Conservation (phyloP, 1,284 basidiomycete species). For the Moesziomyces sp. region DNA sequence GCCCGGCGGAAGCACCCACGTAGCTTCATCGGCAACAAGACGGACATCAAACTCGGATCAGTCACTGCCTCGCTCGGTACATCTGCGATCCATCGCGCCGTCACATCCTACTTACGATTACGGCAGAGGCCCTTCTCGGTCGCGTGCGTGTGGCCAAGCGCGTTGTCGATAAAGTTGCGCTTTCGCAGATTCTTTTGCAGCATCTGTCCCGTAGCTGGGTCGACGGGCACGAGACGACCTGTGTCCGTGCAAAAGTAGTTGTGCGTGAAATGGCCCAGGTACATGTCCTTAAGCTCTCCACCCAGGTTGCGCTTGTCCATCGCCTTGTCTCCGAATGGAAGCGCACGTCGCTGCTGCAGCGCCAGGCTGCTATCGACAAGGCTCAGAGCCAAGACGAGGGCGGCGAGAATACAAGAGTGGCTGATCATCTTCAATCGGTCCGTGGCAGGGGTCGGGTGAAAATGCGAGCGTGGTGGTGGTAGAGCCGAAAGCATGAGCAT, state of each 20-base stretch:
- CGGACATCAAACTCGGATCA: not conserved
- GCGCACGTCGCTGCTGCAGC: constrained; percentile 3
- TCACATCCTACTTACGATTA: constrained; percentile 19
- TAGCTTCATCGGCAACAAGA: constrained; percentile 11
- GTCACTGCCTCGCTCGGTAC: too few species aligned
- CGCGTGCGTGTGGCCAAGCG: constrained; percentile 8
- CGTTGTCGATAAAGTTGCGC: constrained; percentile 15
- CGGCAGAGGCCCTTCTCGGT: constrained; percentile 28
- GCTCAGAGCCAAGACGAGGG: not conserved
- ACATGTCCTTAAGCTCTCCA: constrained; percentile 37
- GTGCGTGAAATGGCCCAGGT: constrained; percentile 17
- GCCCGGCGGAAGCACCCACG: constrained; percentile 25
- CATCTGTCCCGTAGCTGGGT: constrained; percentile 42
- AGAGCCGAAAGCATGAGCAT: not conserved
- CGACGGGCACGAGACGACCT: constrained; percentile 33
- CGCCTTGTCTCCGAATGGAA: constrained; percentile 1
- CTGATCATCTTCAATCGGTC: not conserved
- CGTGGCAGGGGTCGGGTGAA: too few species aligned
- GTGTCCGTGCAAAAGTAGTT: constrained; percentile 45
- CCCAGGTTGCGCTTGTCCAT: constrained; percentile 32
- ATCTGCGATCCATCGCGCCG: not conserved
- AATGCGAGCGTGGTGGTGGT: not conserved
- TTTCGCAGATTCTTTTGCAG: constrained; percentile 25
- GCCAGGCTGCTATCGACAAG: constrained; percentile 1
- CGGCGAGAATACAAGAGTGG: not conserved